These are phyloP conservation scores for Terana coerulea DNA, from an alignment of 768 basidiomycete species.

Conservation along the genomic window DNA sequence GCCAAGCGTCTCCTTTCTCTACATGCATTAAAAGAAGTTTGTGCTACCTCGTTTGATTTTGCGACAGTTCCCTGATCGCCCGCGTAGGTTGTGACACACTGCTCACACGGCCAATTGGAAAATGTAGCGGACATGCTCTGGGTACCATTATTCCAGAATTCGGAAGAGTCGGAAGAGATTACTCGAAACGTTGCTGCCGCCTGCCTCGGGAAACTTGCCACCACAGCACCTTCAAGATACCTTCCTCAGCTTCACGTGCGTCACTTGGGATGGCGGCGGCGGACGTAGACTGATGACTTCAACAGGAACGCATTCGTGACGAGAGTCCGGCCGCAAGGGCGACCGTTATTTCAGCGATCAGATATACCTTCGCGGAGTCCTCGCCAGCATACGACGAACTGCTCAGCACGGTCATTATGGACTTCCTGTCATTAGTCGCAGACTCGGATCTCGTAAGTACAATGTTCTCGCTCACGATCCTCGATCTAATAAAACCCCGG, in stretches of 20 bases:
- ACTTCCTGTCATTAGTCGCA: constrained; percentile 88
- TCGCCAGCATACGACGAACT: constrained; percentile 85
- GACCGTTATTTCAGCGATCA: constrained; percentile 88
- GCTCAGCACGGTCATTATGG: constrained; percentile 81
- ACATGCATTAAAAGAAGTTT: constrained; percentile 89
- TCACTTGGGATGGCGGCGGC: neutral
- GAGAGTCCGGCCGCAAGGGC: constrained; percentile 70
- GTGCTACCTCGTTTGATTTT: constrained; percentile 10
- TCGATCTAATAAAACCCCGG: constrained; percentile 3
- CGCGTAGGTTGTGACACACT: constrained; percentile 83
- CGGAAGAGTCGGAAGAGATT: constrained; percentile 85
- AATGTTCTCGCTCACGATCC: neutral
- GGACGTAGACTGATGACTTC: constrained; percentile 3
- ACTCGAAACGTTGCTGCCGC: constrained; percentile 94
- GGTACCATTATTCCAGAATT: constrained; percentile 89
- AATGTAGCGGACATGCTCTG: constrained; percentile 86
- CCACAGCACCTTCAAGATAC: constrained; percentile 86
- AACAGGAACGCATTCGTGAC: constrained; percentile 64
- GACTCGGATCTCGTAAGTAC: constrained; percentile 77
- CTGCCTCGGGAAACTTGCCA: constrained; percentile 92
- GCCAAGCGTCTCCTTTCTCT: constrained; percentile 82
- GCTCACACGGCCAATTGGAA: constrained; percentile 79
- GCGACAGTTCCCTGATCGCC: neutral
- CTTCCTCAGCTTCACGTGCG: constrained; percentile 88
- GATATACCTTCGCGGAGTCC: constrained; percentile 87